These are phyloP conservation scores for Fusarium cyanostomum DNA, from an alignment of 2,329 filamentous ascomycete genomes.

Conservation along the genomic window DNA sequence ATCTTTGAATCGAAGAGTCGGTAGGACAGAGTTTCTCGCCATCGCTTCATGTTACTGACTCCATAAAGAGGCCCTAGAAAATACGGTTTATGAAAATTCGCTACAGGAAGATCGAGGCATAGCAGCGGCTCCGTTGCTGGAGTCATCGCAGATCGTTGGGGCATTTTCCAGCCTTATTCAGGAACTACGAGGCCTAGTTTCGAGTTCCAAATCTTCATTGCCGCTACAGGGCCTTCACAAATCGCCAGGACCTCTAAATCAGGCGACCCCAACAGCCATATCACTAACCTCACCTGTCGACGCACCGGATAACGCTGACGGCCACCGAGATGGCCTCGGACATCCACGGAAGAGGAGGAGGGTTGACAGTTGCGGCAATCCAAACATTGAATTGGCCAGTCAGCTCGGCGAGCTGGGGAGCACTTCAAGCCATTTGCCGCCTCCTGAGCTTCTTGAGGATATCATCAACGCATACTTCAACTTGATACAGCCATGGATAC, in stretches of 20 bases:
- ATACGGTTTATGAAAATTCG: constrained; percentile 16
- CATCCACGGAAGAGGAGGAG: constrained; percentile 29
- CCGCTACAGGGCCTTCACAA: neutral
- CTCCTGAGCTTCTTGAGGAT: constrained; percentile 31
- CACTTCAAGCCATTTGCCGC: constrained; percentile 14
- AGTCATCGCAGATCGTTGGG: constrained; percentile 22
- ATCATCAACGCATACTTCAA: constrained; percentile 35
- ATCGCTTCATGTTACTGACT: neutral
- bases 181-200: constrained; percentile 24
- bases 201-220: neutral
- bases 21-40: neutral
- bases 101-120: neutral
- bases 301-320: neutral
- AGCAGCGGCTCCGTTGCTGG: neutral
- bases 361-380: constrained; percentile 35
- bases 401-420: constrained; percentile 25
- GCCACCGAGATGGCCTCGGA: neutral
- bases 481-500: constrained; percentile 37
- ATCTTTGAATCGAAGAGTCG: constrained; percentile 25
- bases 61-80: constrained; percentile 26
- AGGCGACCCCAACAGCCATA: neutral
- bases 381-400: constrained; percentile 34
- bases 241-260: neutral
- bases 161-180: constrained; percentile 32
- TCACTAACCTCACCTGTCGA: neutral